phyloP scores from a whole-genome alignment of 176 grass and related monocot species.

The Aegilops longissima region DNA sequence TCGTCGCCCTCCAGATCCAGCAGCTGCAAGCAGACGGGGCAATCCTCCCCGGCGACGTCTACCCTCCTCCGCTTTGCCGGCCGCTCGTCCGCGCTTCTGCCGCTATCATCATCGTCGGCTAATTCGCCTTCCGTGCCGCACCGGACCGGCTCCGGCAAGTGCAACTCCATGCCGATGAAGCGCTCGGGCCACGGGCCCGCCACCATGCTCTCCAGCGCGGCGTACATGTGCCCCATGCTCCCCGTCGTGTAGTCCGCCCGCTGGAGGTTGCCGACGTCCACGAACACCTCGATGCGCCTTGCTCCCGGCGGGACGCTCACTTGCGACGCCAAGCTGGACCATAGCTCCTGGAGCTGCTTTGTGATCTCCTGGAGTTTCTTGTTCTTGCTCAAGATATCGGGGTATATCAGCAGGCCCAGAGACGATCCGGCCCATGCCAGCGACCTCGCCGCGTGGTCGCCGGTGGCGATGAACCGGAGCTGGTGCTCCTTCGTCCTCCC shows the following conservation, averaged over 20 bases:
- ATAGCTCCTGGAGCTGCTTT: neutral
- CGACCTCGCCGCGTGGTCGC: neutral
- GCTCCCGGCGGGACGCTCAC: neutral
- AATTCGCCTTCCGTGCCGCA: neutral
- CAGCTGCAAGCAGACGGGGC: neutral
- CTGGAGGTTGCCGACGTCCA: constrained; percentile 23
- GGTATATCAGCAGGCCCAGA: neutral
- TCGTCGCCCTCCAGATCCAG: neutral
- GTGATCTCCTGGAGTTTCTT: too few relatives aligned
- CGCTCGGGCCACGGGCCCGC: neutral
- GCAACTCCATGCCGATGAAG: constrained; percentile 2
- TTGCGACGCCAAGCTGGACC: neutral
- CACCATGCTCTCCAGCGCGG: neutral
- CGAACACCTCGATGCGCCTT: neutral
- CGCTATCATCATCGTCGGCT: neutral
- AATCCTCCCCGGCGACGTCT: neutral
- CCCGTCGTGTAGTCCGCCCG: neutral
- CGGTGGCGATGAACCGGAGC: neutral
- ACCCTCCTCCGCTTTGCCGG: constrained; percentile 7
- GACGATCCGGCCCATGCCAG: neutral
- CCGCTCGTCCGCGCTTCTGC: neutral
- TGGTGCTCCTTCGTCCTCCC: neutral
- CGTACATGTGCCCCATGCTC: neutral
- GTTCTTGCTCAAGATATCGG: too few relatives aligned
- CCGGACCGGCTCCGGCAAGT: constrained; percentile 16